Conservation (phyloP, 371 early-diverging fungal genomes). For the Globomyces sp. region DNA sequence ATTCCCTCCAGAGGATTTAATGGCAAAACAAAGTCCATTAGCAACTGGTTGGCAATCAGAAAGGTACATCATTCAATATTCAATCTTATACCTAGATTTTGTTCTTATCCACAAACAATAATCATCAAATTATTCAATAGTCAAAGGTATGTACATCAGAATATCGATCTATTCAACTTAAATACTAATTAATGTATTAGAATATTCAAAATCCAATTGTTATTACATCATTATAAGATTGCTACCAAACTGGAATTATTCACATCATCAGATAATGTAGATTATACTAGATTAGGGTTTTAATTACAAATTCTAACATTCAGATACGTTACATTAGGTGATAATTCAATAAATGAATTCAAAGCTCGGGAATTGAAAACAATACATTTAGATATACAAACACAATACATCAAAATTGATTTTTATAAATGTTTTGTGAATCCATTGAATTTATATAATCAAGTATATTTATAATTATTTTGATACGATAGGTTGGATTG, state of each 20-base stretch:
- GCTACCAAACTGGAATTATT: constrained; percentile 63
- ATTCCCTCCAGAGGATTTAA: constrained; percentile 51
- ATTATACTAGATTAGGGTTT: constrained; percentile 3
- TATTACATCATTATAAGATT: constrained; percentile 81
- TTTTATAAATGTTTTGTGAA: constrained; percentile 71
- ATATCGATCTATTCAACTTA: too few relatives aligned
- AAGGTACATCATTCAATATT: constrained; percentile 31
- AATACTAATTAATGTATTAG: constrained; percentile 25
- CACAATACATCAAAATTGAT: constrained; percentile 68
- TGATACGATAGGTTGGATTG: constrained; percentile 35
- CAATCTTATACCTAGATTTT: constrained; percentile 50
- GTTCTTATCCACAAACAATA: constrained; percentile 69
- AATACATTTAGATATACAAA: constrained; percentile 68
- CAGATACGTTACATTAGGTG: constrained; percentile 53
- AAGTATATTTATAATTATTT: constrained; percentile 40
- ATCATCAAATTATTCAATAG: constrained; percentile 61
- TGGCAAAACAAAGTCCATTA: constrained; percentile 38
- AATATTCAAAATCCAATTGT: constrained; percentile 67
- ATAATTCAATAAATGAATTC: constrained; percentile 51
- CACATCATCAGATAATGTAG: constrained; percentile 55
- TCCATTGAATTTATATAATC: constrained; percentile 70
- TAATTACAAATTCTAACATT: neutral
- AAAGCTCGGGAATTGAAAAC: constrained; percentile 72
- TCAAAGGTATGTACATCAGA: too few relatives aligned
- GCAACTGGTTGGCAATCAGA: constrained; percentile 62